phyloP scores from a whole-genome alignment of 1,284 basidiomycete genomes.

The Thecaphora thlaspeos region DNA sequence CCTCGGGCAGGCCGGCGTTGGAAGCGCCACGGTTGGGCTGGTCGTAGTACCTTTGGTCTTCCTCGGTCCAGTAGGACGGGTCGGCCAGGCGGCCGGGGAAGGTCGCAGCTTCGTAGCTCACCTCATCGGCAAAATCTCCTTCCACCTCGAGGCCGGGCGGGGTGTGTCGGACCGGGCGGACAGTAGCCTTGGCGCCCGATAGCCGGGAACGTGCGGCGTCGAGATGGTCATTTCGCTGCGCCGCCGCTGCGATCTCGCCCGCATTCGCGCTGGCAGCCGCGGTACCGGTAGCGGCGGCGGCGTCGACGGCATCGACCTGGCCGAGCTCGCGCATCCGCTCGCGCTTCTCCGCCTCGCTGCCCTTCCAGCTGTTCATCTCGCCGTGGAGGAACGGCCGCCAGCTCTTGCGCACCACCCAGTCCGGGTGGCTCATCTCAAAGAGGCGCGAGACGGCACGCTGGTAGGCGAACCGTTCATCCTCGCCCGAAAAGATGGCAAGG shows the following conservation, averaged over 20 bases:
- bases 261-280: background rate
- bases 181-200: constrained; percentile 7
- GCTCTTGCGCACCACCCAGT: constrained; percentile 31
- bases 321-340: background rate
- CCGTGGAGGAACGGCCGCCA: constrained; percentile 37
- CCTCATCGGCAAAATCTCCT: constrained; percentile 34
- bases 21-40: constrained; percentile 1
- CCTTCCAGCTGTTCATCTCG: constrained; percentile 39
- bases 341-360: constrained; percentile 5
- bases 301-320: constrained; percentile 1
- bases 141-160: constrained; percentile 3
- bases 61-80: background rate
- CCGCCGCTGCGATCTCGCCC: no score
- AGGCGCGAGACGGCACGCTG: constrained; percentile 69
- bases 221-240: constrained; percentile 8
- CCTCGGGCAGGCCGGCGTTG: background rate
- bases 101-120: constrained; percentile 24
- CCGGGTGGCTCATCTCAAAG: constrained; percentile 64
- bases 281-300: background rate
- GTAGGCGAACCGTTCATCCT: constrained; percentile 71
- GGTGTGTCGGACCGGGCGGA: no score
- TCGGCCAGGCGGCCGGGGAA: constrained; percentile 14
- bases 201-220: constrained; percentile 10
- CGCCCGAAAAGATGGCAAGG: constrained; percentile 68
- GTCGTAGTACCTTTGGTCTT: background rate